Conservation (phyloP, 345 rosid species). For the Eutrema japonicum region DNA sequence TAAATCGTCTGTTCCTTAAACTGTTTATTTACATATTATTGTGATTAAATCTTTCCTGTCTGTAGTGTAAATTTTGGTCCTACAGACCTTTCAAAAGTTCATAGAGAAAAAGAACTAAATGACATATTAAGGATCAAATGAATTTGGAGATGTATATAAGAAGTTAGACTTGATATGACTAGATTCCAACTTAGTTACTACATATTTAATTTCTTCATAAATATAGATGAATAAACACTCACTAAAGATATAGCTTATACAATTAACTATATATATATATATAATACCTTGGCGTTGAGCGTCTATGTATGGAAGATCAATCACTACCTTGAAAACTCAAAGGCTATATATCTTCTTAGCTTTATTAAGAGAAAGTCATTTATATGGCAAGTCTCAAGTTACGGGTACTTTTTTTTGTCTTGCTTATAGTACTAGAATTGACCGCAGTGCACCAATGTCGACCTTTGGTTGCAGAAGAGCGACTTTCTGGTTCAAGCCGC, state of each 20-base stretch:
- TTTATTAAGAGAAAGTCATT: neutral
- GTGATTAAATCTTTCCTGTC: too few species aligned
- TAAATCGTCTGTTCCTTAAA: too few species aligned
- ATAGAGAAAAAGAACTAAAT: neutral
- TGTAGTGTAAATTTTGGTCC: too few species aligned
- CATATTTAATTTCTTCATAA: conserved; percentile 9
- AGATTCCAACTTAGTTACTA: conserved; percentile 28
- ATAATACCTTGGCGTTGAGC: neutral
- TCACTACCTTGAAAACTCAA: neutral
- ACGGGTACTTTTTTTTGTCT: conserved; percentile 14
- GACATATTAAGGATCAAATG: conserved; percentile 16
- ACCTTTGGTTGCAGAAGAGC: conserved; percentile 15
- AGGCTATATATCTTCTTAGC: neutral
- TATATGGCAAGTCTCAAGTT: conserved; percentile 36
- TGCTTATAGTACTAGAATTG: conserved; percentile 21
- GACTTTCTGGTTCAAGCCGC: neutral
- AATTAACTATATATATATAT: conserved; percentile 7
- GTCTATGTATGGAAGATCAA: conserved; percentile 2
- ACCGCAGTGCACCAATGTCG: conserved; percentile 29
- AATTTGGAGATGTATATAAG: neutral
- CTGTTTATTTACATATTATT: too few species aligned
- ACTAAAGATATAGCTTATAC: neutral
- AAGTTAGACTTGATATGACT: conserved; percentile 13
- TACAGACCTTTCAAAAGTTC: conserved; percentile 4
- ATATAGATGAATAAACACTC: conserved; percentile 4